Conservation (phyloP, 371 early-diverging fungal genomes). For the Apophysomyces ossiformis region DNA sequence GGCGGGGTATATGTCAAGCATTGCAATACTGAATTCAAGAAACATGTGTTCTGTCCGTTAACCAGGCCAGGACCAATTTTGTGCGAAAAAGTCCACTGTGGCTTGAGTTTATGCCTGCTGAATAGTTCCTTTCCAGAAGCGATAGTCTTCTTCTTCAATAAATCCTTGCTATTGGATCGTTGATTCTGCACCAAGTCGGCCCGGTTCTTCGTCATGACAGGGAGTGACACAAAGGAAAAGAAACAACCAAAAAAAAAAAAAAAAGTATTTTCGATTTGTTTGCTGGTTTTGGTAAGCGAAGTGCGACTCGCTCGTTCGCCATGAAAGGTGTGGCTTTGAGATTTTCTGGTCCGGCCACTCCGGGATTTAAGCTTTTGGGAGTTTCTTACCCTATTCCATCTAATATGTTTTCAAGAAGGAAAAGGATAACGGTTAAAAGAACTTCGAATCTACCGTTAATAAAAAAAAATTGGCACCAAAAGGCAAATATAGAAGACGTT, state of each 20-base stretch:
- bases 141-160: not conserved
- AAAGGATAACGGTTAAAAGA: too few relatives aligned
- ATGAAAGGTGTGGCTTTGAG: too few relatives aligned
- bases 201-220: not conserved
- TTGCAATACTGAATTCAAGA: slow-evolving; percentile 91
- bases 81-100: slow-evolving; percentile 59
- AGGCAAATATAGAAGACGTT: too few relatives aligned
- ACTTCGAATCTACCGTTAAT: too few relatives aligned
- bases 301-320: too few relatives aligned
- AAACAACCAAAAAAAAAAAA: not conserved
- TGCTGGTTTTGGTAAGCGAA: too few relatives aligned
- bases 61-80: slow-evolving; percentile 79
- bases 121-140: slow-evolving; percentile 34
- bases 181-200: not conserved
- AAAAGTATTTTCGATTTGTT: too few relatives aligned
- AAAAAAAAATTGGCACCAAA: too few relatives aligned
- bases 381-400: too few relatives aligned
- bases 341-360: too few relatives aligned
- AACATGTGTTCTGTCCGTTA: slow-evolving; percentile 97
- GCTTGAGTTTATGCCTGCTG: slow-evolving; percentile 49
- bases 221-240: not conserved
- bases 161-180: not conserved
- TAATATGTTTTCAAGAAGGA: too few relatives aligned
- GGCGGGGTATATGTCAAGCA: slow-evolving; percentile 91
- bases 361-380: too few relatives aligned